Conservation (phyloP, 768 basidiomycete genomes). For the Coprinopsis marcescibilis region DNA sequence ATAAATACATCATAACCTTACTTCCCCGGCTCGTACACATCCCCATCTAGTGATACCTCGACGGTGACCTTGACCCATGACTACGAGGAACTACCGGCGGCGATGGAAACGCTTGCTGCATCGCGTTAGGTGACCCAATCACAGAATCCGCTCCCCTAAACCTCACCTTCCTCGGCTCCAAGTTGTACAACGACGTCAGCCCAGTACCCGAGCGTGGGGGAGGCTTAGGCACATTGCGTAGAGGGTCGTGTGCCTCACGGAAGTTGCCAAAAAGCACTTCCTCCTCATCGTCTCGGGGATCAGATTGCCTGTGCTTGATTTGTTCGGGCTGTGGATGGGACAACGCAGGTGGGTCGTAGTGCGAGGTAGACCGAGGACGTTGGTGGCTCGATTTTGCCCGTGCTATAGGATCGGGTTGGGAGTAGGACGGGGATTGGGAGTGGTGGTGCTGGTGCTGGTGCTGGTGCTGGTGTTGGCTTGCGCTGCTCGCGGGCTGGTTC, state of each 20-base stretch:
- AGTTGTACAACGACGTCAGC: not conserved
- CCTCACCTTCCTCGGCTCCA: not conserved
- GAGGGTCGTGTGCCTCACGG: too few species aligned
- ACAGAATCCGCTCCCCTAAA: slow-evolving; percentile 1
- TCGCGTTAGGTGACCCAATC: not conserved
- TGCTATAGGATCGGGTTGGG: not conserved
- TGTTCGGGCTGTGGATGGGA: too few species aligned
- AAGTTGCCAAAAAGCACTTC: too few species aligned
- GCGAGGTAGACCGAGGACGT: not conserved
- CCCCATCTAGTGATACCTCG: too few species aligned
- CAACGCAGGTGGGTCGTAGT: too few species aligned
- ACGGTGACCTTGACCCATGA: too few species aligned
- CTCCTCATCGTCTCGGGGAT: too few species aligned
- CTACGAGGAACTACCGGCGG: too few species aligned
- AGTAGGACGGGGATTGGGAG: not conserved
- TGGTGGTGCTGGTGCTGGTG: not conserved
- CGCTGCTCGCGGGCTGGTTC: not conserved
- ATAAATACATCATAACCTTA: too few species aligned
- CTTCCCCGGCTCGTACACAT: too few species aligned
- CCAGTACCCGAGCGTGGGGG: not conserved
- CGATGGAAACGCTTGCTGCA: too few species aligned
- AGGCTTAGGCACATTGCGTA: not conserved
- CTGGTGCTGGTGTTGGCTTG: not conserved
- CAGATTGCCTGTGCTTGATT: too few species aligned
- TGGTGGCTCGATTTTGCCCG: not conserved